Conservation (phyloP, 192 early-diverging fungal species). For the Ambispora gerdemannii region DNA sequence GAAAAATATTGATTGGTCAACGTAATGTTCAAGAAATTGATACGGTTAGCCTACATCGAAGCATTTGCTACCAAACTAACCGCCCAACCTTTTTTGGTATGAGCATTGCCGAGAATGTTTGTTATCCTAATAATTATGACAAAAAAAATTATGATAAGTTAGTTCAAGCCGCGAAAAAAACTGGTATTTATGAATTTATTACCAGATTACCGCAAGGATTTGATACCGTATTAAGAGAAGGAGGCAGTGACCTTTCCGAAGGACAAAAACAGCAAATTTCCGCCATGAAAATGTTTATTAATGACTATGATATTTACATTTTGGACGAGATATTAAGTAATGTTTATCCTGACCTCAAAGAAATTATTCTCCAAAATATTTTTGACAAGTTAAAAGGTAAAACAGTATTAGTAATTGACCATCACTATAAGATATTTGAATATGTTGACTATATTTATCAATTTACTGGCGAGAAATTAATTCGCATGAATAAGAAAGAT, state of each 20-base stretch:
- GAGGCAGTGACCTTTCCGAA: constrained; percentile 10
- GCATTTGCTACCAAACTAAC: constrained; percentile 10
- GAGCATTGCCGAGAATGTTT: constrained; percentile 17
- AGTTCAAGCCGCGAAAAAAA: background rate
- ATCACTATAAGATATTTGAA: constrained; percentile 10
- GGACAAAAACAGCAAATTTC: constrained; percentile 10
- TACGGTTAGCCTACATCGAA: background rate
- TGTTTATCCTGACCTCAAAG: constrained; percentile 2
- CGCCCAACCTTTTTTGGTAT: constrained; percentile 6
- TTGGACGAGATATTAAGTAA: constrained; percentile 17
- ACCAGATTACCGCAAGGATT: background rate
- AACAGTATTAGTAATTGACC: constrained; percentile 15
- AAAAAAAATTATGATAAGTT: background rate
- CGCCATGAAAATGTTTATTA: constrained; percentile 1
- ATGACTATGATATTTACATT: constrained; percentile 11
- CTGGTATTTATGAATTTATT: constrained; percentile 7
- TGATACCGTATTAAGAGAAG: constrained; percentile 10
- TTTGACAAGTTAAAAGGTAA: constrained; percentile 1
- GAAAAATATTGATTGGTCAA: background rate
- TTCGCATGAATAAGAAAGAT: background rate
- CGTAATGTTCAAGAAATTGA: constrained; percentile 16
- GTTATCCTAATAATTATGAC: background rate
- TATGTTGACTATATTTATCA: constrained; percentile 17
- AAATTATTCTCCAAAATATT: background rate
- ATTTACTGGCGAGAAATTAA: constrained; percentile 14